Evolutionary conservation across 495 filamentous ascomycete species (phyloP), one percentile per base, ranked within the genome.

Genomic region (Penicillium soppii): DNA sequence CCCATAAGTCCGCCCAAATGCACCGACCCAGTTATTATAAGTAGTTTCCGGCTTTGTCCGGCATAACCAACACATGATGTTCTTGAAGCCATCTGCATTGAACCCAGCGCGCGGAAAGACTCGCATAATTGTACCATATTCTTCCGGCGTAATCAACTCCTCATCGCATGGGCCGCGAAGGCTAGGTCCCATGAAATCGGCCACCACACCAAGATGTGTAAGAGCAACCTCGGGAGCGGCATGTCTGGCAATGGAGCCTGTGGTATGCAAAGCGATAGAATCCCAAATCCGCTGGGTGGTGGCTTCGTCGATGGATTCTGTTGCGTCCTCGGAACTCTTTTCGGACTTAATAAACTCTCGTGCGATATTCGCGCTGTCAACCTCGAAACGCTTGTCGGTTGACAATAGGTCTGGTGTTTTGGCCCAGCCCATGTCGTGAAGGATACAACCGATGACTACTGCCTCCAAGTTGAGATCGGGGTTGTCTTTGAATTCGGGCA

Each of bases 381-480:
- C 79, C 53, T 83, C 79, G 62, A 83, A 83, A 4, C 80, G 67
- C 45, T 75, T 77, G 56, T 79, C 75, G 7, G 48, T 40, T 13
- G 62, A 66, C 8, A 77, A 48, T 23, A 80, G 22, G 5, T 53
- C 55, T 4, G 56, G 53, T 1, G 56, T 69, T 5, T 43, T 44
- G 38, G 63, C 69, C 78, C 76, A 81, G 22, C 76, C 81, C 1
- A 84, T 59, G 47, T 85, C 81, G 59, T 85, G 81, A 15, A 58
- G 56, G 10, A 58, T 47, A 21, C 16, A 21, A 4, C 38, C 20
- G 10, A 40, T 13, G 5, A 20, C 41, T 9, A 40, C 10, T 1
- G 20, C 38, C n/a, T 40, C 38, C 1, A 21, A 9, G 20, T 40
- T 20, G 2, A 40, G 19, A 8, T 22, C 1, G 16, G 17, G 12